Conservation (phyloP, 371 early-diverging fungal genomes). For the Choanephora cucurbitarum region DNA sequence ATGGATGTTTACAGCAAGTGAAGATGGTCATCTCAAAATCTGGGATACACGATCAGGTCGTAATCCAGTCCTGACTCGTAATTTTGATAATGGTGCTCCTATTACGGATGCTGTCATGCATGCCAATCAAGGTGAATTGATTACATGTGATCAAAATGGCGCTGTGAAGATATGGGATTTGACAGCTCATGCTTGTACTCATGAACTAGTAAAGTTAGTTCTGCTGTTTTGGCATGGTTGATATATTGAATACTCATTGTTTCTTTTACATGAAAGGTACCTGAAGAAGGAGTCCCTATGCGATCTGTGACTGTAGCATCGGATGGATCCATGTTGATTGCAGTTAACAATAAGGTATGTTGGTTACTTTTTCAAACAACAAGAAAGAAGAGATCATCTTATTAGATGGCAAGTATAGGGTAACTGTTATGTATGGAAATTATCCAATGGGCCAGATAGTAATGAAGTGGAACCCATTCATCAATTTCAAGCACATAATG, state of each 20-base stretch:
- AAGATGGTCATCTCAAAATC: slow-evolving; percentile 92
- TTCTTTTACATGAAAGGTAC: slow-evolving; percentile 48
- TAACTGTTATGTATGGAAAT: slow-evolving; percentile 85
- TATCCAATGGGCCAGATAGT: slow-evolving; percentile 56
- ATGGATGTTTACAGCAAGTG: slow-evolving; percentile 93
- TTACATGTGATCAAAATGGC: slow-evolving; percentile 95
- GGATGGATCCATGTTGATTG: slow-evolving; percentile 87
- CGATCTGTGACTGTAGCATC: slow-evolving; percentile 90
- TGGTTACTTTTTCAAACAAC: no score
- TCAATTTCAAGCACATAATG: slow-evolving; percentile 78
- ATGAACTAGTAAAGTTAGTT: slow-evolving; percentile 81
- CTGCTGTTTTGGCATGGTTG: no score
- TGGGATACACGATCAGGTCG: slow-evolving; percentile 71
- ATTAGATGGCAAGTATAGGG: slow-evolving; percentile 47
- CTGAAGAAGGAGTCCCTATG: slow-evolving; percentile 87
- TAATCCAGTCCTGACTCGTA: slow-evolving; percentile 77
- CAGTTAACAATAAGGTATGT: slow-evolving; percentile 87
- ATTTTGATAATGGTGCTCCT: slow-evolving; percentile 85
- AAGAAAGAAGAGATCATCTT: neutral
- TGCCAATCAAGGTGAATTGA: slow-evolving; percentile 92
- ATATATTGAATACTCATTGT: no score
- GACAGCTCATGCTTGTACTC: slow-evolving; percentile 86
- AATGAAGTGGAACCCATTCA: slow-evolving; percentile 75
- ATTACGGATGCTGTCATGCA: slow-evolving; percentile 96
- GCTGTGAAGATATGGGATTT: slow-evolving; percentile 92